A percentile compares a stretch with the other conserved stretches of the same genome.
phyloP scores from a whole-genome alignment of 805 yeast genomes.

The Zygosaccharomyces lentus region DNA sequence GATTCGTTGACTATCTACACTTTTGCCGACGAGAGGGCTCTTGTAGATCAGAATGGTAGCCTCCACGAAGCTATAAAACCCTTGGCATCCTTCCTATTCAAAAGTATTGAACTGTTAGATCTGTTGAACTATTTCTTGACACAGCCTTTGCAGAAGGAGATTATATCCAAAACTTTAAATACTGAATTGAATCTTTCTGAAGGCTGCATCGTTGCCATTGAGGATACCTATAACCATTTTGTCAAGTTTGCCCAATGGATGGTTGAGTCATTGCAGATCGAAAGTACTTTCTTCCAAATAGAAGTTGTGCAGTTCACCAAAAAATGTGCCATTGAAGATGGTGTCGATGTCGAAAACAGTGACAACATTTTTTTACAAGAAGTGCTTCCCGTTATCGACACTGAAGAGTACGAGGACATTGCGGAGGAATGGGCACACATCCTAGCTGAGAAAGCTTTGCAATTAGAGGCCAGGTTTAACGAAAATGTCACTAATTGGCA shows the following conservation, averaged over 20 bases:
- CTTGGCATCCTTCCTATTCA: slow-evolving; percentile 23
- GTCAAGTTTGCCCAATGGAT: slow-evolving; percentile 37
- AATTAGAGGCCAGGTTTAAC: slow-evolving; percentile 19
- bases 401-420: slow-evolving; percentile 23
- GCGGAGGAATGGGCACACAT: slow-evolving; percentile 29
- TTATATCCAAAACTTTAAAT: slow-evolving; percentile 34
- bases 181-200: slow-evolving; percentile 23
- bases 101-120: slow-evolving; percentile 30
- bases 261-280: slow-evolving; percentile 28
- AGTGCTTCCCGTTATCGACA: slow-evolving; percentile 24
- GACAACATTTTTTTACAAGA: slow-evolving; percentile 34
- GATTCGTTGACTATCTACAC: slow-evolving; percentile 22
- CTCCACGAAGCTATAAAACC: slow-evolving; percentile 17
- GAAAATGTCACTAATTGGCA: slow-evolving; percentile 22
- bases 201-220: slow-evolving; percentile 22
- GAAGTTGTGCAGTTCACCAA: slow-evolving; percentile 32
- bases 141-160: slow-evolving; percentile 33
- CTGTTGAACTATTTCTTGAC: slow-evolving; percentile 32
- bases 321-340: slow-evolving; percentile 33
- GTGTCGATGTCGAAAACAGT: slow-evolving; percentile 25
- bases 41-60: slow-evolving; percentile 1
- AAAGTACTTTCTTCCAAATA: slow-evolving; percentile 18
- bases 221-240: slow-evolving; percentile 32
- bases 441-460: slow-evolving; percentile 16
- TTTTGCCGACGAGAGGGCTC: slow-evolving; percentile 2